Evolutionary conservation across 2,329 filamentous ascomycete genomes (phyloP), one percentile per base, ranked within the genome.

Genomic region (Hortaea werneckii): DNA sequence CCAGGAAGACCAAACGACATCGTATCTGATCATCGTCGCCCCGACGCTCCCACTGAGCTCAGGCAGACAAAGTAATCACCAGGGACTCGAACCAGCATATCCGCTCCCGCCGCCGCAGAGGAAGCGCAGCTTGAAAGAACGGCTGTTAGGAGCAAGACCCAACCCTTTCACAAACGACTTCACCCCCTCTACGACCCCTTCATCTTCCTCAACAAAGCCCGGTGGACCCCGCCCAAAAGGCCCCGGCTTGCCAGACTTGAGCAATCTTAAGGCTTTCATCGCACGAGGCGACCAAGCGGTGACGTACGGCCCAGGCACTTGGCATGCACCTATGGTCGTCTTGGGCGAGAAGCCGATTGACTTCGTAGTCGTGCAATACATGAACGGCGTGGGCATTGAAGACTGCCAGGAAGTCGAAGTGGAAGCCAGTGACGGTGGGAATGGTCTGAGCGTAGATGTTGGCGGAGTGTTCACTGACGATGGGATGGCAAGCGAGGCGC

Each of bases 321-420:
- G 83, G 90, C 92, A 98, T 71, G 88, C 90, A 50, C 92, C 92
- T 0, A 96, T 98, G 90, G 85, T 88, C 10, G 88, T 87, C 11
- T 66, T 96, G 41, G 89, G 89, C 1, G 64, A 68, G 39, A 67
- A 71, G 44, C 74, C 80, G 13, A 72, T 95, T 41, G 87, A 92
- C 61, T 96, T 95, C 65, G 78, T 94, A 5, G 90, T 96, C 1
- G 78, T 85, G 54, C 90, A 96, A 69, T 92, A 85, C 69, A 81
- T 82, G 30, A 96, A 94, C 65, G 88, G 85, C 2, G 82, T 92
- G 9, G 77, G 69, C 0, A 68, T 75, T 1, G 90, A 96, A 68
- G 92, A 98, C 66, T 95, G 87, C 58, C 87, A 98, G 70, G 82
- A 95, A 66, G 79, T 86, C 12, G 68, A 63, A 5, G 46, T 68